phyloP scores from a whole-genome alignment of 768 basidiomycete species.

The Pluteus cervinus region DNA sequence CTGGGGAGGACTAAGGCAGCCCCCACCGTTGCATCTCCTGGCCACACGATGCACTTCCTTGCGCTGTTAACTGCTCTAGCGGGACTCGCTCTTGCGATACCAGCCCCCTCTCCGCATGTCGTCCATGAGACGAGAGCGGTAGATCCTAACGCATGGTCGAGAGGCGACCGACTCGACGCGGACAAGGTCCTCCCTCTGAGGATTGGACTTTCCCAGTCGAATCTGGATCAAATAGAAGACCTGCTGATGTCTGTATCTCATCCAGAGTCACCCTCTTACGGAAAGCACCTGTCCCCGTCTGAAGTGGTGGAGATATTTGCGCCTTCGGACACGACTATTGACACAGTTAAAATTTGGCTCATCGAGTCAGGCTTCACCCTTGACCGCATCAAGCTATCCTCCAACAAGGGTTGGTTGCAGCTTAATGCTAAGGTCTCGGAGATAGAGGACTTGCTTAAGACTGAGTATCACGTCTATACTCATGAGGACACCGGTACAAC shows the following conservation, averaged over 20 bases:
- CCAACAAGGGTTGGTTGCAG: constrained; percentile 35
- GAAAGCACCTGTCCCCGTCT: constrained; percentile 40
- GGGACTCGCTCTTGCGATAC: constrained; percentile 15
- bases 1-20: no score
- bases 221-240: constrained; percentile 38
- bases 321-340: constrained; percentile 34
- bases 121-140: constrained; percentile 21
- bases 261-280: constrained; percentile 44
- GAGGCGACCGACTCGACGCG: constrained; percentile 15
- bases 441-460: constrained; percentile 33
- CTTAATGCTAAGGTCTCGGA: constrained; percentile 35
- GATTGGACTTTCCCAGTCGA: constrained; percentile 41
- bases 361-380: constrained; percentile 30
- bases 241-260: constrained; percentile 43
- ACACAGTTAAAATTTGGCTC: constrained; percentile 39
- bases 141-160: constrained; percentile 20
- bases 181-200: constrained; percentile 36
- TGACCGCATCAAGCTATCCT: constrained; percentile 30
- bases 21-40: no score
- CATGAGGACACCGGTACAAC: constrained; percentile 33
- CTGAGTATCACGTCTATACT: constrained; percentile 41
- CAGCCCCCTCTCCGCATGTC: constrained; percentile 18
- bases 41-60: no score
- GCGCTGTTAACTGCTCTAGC: no score
- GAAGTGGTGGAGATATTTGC: constrained; percentile 40